phyloP scores from a whole-genome alignment of 306 rosid species.

The Quercus suber region DNA sequence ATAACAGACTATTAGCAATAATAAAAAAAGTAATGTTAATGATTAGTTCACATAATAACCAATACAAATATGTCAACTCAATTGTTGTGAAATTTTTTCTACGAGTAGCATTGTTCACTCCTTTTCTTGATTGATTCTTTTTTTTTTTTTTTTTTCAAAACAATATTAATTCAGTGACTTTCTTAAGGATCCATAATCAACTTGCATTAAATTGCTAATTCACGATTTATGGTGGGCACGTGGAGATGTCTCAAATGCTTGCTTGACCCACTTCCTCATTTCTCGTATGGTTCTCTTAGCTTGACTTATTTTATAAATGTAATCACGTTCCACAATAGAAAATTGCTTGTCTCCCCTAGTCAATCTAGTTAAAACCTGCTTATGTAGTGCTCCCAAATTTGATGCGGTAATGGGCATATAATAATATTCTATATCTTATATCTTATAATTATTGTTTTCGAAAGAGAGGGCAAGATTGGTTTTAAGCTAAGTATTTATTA shows the following conservation, averaged over 20 bases:
- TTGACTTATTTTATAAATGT: constrained; percentile 5
- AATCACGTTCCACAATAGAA: neutral
- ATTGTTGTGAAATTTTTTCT: too few species aligned
- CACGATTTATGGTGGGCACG: constrained; percentile 40
- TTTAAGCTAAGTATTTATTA: neutral
- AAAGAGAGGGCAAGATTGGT: neutral
- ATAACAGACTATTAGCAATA: too few species aligned
- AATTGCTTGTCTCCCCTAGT: neutral
- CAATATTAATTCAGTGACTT: constrained; percentile 13
- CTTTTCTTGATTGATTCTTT: constrained; percentile 14
- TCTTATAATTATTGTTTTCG: neutral
- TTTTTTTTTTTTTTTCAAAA: neutral
- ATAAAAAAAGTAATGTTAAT: too few species aligned
- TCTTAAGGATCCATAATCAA: constrained; percentile 24
- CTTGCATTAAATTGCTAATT: constrained; percentile 23
- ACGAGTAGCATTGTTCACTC: neutral
- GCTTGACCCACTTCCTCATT: constrained; percentile 17
- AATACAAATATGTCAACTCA: too few species aligned
- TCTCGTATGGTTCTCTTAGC: neutral
- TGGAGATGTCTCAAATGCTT: constrained; percentile 38
- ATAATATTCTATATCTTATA: neutral
- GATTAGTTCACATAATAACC: too few species aligned
- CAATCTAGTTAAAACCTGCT: neutral
- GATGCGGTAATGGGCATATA: neutral
- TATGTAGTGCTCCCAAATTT: neutral